Percentiles rank a stretch among this genome's conserved stretches.
These are phyloP conservation scores for Fusarium odoratissimum DNA, from an alignment of 2,329 filamentous ascomycete genomes.

Conservation along the genomic window DNA sequence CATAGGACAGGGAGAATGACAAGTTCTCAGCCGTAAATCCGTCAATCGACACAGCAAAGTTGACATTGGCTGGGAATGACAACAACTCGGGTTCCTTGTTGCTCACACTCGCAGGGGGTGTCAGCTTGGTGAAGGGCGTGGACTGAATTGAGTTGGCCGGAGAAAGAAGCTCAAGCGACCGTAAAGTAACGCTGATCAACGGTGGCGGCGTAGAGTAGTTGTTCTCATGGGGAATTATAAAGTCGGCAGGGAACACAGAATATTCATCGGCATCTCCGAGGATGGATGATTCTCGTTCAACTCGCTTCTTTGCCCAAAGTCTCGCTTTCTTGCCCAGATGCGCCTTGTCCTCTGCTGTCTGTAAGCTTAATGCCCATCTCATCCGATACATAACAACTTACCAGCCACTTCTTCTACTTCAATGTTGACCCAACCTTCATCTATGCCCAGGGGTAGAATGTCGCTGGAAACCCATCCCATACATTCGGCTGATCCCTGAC, in stretches of 20 bases:
- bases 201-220: slow-evolving; percentile 62
- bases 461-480: slow-evolving; percentile 77
- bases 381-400: slow-evolving; percentile 46
- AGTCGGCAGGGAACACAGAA: slow-evolving; percentile 69
- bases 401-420: slow-evolving; percentile 65
- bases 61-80: slow-evolving; percentile 51
- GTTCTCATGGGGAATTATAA: slow-evolving; percentile 70
- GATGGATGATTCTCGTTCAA: slow-evolving; percentile 71
- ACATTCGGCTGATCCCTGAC: slow-evolving; percentile 70
- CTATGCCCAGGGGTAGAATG: slow-evolving; percentile 62
- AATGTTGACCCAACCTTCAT: slow-evolving; percentile 70
- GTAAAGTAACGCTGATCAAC: slow-evolving; percentile 60
- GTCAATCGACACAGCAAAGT: slow-evolving; percentile 52
- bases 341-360: slow-evolving; percentile 58
- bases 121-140: slow-evolving; percentile 55
- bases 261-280: slow-evolving; percentile 67
- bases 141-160: slow-evolving; percentile 58
- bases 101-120: slow-evolving; percentile 14
- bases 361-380: slow-evolving; percentile 18
- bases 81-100: slow-evolving; percentile 48
- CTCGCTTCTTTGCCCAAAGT: slow-evolving; percentile 68
- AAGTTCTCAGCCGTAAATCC: slow-evolving; percentile 56
- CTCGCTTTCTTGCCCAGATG: slow-evolving; percentile 66
- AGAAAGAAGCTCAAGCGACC: slow-evolving; percentile 61
- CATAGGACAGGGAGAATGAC: slow-evolving; percentile 62